Conservation (phyloP, 2,329 filamentous ascomycete species). For the Stachybotrys chartarum region DNA sequence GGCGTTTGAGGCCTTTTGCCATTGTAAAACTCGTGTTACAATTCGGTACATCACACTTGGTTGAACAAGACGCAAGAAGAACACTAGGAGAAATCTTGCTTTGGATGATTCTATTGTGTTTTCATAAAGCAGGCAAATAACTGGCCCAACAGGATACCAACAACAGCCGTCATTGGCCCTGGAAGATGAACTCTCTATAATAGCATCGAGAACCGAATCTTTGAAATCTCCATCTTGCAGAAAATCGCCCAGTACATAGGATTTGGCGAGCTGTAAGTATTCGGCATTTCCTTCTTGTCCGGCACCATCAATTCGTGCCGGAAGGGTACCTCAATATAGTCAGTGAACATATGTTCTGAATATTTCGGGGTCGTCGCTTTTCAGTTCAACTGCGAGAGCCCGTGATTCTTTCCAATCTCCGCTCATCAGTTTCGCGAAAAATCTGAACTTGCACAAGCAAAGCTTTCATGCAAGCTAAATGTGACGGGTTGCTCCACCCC, state of each 20-base stretch:
- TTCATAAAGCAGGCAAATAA: too few species aligned
- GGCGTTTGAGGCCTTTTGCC: too few species aligned
- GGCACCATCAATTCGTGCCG: not conserved
- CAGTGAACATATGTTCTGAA: not conserved
- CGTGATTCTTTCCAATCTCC: not conserved
- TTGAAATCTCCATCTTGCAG: conserved; percentile 3
- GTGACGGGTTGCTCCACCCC: too few species aligned
- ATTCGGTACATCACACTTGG: too few species aligned
- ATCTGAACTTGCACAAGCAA: too few species aligned
- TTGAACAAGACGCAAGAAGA: too few species aligned
- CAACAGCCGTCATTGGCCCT: not conserved
- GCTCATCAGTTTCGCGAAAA: not conserved
- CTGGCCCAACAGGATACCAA: not conserved
- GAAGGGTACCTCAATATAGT: not conserved
- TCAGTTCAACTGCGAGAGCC: not conserved
- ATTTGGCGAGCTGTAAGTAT: conserved; percentile 5
- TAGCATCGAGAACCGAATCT: conserved; percentile 4
- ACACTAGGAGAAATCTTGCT: too few species aligned
- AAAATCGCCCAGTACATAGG: conserved; percentile 5
- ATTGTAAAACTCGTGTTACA: too few species aligned
- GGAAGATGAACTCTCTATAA: not conserved
- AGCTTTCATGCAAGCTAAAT: too few species aligned
- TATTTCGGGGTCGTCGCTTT: not conserved
- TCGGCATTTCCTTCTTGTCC: conserved; percentile 1
- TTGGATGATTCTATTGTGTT: too few species aligned